These are phyloP conservation scores for Pythium brachiatum DNA, from an alignment of 352 stramenopile genomes.

Conservation along the genomic window DNA sequence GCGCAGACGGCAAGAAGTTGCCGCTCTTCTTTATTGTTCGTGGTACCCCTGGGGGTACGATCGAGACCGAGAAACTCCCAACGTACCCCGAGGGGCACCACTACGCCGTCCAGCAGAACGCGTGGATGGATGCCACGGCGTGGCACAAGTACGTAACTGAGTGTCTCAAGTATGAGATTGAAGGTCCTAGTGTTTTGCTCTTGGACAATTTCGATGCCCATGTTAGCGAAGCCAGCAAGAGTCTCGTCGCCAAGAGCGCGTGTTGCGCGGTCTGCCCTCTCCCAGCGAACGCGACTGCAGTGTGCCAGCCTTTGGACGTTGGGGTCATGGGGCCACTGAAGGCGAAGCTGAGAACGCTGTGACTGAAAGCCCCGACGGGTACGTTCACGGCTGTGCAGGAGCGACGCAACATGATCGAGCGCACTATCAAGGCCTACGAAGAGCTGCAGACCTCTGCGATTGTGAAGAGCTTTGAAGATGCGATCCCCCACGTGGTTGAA, in stretches of 20 bases:
- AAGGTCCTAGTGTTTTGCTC: conserved; percentile 9
- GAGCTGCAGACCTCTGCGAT: neutral
- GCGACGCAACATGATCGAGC: conserved; percentile 11
- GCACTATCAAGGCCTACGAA: conserved; percentile 9
- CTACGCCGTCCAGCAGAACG: conserved; percentile 24
- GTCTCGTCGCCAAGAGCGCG: neutral
- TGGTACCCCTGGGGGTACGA: conserved; percentile 7
- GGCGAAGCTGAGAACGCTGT: conserved; percentile 9
- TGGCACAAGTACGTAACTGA: conserved; percentile 15
- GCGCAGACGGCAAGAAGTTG: conserved; percentile 24
- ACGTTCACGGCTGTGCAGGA: neutral
- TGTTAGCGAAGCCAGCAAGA: conserved; percentile 7
- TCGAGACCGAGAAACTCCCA: conserved; percentile 18
- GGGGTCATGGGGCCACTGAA: conserved; percentile 17
- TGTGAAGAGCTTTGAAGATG: neutral
- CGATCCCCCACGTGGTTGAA: neutral
- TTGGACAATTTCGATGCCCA: conserved; percentile 27
- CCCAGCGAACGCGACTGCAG: conserved; percentile 17
- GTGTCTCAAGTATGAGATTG: conserved; percentile 8
- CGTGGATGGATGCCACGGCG: conserved; percentile 18
- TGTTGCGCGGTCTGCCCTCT: conserved; percentile 9
- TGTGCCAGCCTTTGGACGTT: conserved; percentile 24
- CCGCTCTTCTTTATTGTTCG: conserved; percentile 25
- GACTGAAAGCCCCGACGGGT: neutral
- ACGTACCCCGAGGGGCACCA: conserved; percentile 13